These are phyloP conservation scores for Lathyrus tuberosus DNA, from an alignment of 306 rosid genomes.

Conservation along the genomic window DNA sequence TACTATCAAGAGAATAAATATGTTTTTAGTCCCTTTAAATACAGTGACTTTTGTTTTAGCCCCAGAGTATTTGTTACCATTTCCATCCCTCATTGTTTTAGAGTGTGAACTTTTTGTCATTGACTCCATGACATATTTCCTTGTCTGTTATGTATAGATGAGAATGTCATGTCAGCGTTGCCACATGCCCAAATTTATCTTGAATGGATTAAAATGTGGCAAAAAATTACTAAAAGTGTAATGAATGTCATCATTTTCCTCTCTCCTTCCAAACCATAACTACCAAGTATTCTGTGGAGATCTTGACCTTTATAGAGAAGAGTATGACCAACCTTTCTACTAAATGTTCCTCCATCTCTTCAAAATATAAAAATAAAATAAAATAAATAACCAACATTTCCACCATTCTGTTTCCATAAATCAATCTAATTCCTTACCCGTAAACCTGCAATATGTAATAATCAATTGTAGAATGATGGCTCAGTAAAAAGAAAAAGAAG, in stretches of 20 bases:
- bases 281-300: neutral
- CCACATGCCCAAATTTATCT: neutral
- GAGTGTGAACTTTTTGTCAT: neutral
- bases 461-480: neutral
- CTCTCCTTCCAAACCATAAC: neutral
- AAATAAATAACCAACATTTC: neutral
- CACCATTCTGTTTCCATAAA: neutral
- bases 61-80: neutral
- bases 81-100: conserved; percentile 4
- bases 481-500: conserved; percentile 4
- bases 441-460: neutral
- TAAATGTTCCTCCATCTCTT: neutral
- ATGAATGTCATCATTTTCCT: neutral
- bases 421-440: conserved; percentile 1
- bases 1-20: neutral
- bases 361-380: neutral
- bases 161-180: neutral
- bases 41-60: neutral
- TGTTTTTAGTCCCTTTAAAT: neutral
- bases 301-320: neutral
- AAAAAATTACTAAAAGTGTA: neutral
- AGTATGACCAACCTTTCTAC: neutral
- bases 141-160: neutral
- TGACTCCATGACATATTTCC: neutral
- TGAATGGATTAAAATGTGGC: neutral